Conservation (phyloP, 306 rosid genomes). For the Quercus bicolor region DNA sequence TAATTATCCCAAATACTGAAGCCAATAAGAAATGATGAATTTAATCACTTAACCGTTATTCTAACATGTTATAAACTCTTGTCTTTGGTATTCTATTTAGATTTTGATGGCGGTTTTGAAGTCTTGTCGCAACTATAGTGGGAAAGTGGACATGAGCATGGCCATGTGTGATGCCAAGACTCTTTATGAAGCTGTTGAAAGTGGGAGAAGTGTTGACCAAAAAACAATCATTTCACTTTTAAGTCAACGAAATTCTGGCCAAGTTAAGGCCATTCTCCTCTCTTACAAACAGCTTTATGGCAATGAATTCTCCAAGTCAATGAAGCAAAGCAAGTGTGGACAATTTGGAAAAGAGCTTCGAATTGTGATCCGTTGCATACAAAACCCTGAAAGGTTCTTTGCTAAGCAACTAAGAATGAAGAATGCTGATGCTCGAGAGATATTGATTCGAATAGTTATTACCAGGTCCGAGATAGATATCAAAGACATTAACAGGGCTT, state of each 20-base stretch:
- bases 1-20: too few species aligned
- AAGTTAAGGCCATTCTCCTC: constrained; percentile 11
- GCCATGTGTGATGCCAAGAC: constrained; percentile 28
- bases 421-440: constrained; percentile 11
- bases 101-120: constrained; percentile 14
- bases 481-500: neutral
- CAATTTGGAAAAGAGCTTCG: constrained; percentile 23
- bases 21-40: neutral
- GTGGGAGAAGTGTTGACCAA: constrained; percentile 14
- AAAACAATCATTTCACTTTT: constrained; percentile 11
- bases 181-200: constrained; percentile 16
- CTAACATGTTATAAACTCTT: neutral
- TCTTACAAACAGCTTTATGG: constrained; percentile 25
- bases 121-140: constrained; percentile 7
- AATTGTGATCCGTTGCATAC: constrained; percentile 2
- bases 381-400: constrained; percentile 19
- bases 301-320: constrained; percentile 10
- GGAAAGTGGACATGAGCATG: constrained; percentile 24
- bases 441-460: constrained; percentile 3
- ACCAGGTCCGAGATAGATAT: constrained; percentile 17
- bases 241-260: constrained; percentile 14
- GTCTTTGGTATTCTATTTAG: neutral
- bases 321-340: constrained; percentile 26
- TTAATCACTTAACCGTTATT: neutral
- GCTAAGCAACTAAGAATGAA: constrained; percentile 21